Evolutionary conservation across 1,139 yeast genomes (phyloP).

Genomic region (Nadsonia commutata): DNA sequence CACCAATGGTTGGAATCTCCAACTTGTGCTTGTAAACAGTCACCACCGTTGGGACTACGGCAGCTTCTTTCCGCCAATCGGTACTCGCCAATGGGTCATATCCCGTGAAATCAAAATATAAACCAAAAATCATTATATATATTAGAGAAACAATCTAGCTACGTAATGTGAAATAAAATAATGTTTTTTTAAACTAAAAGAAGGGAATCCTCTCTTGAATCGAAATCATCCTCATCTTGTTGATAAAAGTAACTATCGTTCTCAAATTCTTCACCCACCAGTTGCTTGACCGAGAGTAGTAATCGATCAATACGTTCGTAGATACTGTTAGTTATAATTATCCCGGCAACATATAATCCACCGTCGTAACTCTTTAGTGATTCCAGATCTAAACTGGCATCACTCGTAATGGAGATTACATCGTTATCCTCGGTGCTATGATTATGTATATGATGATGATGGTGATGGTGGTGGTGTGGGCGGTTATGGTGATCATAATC

Average conservation of each 20-base stretch:
- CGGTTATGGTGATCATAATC: background rate
- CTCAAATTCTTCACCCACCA: constrained; percentile 20
- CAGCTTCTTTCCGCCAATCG: too few species aligned
- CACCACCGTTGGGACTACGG: too few species aligned
- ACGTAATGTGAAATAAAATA: too few species aligned
- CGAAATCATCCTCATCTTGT: background rate
- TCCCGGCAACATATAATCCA: constrained; percentile 14
- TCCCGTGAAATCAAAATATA: too few species aligned
- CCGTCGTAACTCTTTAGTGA: constrained; percentile 12
- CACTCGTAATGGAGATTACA: background rate
- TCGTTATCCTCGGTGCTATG: background rate
- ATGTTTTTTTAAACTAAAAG: too few species aligned
- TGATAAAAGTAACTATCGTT: constrained; percentile 8
- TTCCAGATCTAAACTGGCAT: constrained; percentile 2
- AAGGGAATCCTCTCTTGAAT: too few species aligned
- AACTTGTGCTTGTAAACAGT: too few species aligned
- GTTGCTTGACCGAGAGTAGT: constrained; percentile 15
- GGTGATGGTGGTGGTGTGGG: background rate
- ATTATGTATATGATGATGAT: background rate
- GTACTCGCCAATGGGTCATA: too few species aligned
- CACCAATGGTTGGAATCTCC: too few species aligned
- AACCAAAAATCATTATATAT: too few species aligned
- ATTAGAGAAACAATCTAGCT: too few species aligned
- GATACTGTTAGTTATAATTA: constrained; percentile 15
- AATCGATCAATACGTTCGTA: constrained; percentile 17